Percentiles rank a stretch among this genome's conserved stretches.
Conservation (phyloP, 306 rosid species). For the Clitoria ternatea region DNA sequence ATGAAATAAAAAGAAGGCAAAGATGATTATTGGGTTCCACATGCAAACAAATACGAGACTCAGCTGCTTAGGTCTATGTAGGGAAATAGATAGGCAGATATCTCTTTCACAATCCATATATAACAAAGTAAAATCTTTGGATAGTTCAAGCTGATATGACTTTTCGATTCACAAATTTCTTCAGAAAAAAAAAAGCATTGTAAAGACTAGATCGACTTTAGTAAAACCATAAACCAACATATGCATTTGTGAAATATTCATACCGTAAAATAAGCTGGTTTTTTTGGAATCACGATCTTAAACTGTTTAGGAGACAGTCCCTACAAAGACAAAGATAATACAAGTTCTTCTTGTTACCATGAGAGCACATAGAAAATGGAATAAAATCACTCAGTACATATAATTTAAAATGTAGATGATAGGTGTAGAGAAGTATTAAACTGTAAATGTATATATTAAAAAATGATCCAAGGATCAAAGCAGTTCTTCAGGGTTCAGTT, state of each 20-base stretch:
- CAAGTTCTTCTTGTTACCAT: background rate
- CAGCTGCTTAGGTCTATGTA: background rate
- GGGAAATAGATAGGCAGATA: too few species aligned
- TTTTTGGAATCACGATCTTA: conserved; percentile 29
- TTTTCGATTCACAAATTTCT: too few species aligned
- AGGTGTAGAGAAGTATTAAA: background rate
- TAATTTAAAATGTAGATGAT: background rate
- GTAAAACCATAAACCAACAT: background rate
- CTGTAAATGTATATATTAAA: background rate
- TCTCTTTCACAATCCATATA: background rate
- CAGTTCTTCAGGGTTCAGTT: background rate
- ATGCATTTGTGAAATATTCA: background rate
- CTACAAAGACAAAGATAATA: conserved; percentile 14
- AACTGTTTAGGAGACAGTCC: conserved; percentile 30
- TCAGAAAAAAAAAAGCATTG: background rate
- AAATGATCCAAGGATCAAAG: background rate
- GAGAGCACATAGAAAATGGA: background rate
- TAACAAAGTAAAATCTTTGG: background rate
- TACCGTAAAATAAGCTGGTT: conserved; percentile 34
- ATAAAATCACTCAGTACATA: background rate
- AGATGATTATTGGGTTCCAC: background rate
- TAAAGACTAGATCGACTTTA: background rate
- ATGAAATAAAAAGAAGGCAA: background rate
- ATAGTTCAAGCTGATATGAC: background rate
- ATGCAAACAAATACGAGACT: background rate